Evolutionary conservation across 2,329 filamentous ascomycete genomes (phyloP).

Genomic region (Akanthomyces dipterigenus): DNA sequence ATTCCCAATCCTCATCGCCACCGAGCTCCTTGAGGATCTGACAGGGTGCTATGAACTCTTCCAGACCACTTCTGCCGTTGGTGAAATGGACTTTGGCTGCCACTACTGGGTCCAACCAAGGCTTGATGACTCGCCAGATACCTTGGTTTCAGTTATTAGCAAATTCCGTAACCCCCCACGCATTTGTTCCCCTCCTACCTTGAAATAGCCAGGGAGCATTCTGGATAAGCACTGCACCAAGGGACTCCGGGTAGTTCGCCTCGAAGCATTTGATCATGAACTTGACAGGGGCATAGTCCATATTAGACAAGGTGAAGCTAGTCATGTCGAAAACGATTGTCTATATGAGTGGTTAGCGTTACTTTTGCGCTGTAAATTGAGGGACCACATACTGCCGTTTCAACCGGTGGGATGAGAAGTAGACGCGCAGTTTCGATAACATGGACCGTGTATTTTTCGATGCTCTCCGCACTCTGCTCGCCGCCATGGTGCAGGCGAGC

Average conservation of each 20-base stretch:
- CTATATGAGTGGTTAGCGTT: conserved; percentile 37
- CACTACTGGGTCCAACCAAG: conserved; percentile 96
- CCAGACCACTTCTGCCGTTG: conserved; percentile 71
- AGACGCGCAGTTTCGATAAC: conserved; percentile 91
- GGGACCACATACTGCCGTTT: conserved; percentile 73
- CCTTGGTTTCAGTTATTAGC: conserved; percentile 40
- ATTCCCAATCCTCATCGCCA: conserved; percentile 78
- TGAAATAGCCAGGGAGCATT: conserved; percentile 97
- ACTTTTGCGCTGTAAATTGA: background rate
- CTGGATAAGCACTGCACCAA: conserved; percentile 87
- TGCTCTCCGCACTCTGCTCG: conserved; percentile 72
- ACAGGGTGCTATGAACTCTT: conserved; percentile 62
- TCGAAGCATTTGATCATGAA: conserved; percentile 99
- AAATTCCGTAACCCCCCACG: background rate
- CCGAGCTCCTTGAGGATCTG: conserved; percentile 79
- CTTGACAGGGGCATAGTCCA: conserved; percentile 96
- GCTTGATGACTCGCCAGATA: conserved; percentile 93
- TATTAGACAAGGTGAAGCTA: conserved; percentile 86
- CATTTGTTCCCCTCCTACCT: conserved; percentile 41
- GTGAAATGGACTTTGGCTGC: conserved; percentile 92
- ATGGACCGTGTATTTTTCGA: conserved; percentile 89
- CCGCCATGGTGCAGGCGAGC: conserved; percentile 75
- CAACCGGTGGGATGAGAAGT: conserved; percentile 69
- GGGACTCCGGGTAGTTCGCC: conserved; percentile 91
- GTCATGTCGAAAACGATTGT: conserved; percentile 96